Percentiles rank a stretch among this genome's conserved stretches.
These are phyloP conservation scores for maize (Zea mays) DNA, from an alignment of 176 grass and related monocot genomes.

Conservation along the genomic window DNA sequence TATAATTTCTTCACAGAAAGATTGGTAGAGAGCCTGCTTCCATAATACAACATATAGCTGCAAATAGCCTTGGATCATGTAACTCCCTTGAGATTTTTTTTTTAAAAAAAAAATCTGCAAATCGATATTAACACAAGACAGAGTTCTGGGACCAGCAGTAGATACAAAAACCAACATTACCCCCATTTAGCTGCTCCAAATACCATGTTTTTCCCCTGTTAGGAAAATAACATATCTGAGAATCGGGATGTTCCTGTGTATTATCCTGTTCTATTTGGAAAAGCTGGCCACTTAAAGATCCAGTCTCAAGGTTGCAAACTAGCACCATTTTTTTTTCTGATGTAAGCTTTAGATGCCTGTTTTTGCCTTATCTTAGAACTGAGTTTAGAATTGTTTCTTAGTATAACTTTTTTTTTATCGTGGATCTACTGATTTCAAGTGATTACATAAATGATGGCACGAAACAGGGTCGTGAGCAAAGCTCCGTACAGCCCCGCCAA, in stretches of 20 bases:
- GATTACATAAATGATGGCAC: not conserved
- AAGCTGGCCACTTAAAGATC: not conserved
- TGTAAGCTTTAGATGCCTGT: not conserved
- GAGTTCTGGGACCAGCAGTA: not conserved
- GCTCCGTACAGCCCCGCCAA: slow-evolving; percentile 61
- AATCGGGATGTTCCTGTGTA: too few species aligned
- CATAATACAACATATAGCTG: not conserved
- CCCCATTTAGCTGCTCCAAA: too few species aligned
- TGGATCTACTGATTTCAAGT: not conserved
- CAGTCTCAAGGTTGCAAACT: not conserved
- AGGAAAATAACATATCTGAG: too few species aligned
- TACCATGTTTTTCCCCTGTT: too few species aligned
- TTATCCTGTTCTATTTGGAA: too few species aligned
- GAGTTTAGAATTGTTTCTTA: slow-evolving; percentile 2
- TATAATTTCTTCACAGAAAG: not conserved
- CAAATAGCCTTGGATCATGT: not conserved
- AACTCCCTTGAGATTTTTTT: not conserved
- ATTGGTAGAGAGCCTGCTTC: not conserved
- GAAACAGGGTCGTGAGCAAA: slow-evolving; percentile 77
- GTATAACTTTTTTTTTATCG: not conserved
- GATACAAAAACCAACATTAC: too few species aligned
- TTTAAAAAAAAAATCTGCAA: not conserved
- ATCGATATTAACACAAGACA: not conserved
- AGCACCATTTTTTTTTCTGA: not conserved
- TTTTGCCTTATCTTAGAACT: not conserved